Evolutionary conservation across 331 rosid genomes (phyloP).

Genomic region (Ulmus americana): DNA sequence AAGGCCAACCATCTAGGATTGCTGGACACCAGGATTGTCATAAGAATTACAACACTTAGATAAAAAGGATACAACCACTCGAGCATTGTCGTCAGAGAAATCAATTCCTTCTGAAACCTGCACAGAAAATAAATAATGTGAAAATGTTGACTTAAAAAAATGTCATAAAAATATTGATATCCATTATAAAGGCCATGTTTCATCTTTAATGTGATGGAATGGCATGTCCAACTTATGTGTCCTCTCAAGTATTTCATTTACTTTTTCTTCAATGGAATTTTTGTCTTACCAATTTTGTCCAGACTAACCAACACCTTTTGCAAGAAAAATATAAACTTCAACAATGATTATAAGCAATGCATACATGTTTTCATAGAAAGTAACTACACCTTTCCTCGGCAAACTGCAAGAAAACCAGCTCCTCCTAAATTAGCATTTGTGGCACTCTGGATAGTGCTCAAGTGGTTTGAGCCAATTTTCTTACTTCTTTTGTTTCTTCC

Average conservation of each 20-base stretch:
- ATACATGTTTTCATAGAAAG: neutral
- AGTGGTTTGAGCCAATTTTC: conserved; percentile 35
- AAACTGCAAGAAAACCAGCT: conserved; percentile 87
- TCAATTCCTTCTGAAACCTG: conserved; percentile 98
- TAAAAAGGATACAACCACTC: conserved; percentile 85
- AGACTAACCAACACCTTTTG: too few relatives aligned
- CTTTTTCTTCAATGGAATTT: too few relatives aligned
- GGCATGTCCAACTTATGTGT: neutral
- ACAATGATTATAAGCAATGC: neutral
- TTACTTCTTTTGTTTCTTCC: conserved; percentile 58
- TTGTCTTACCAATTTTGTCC: too few relatives aligned
- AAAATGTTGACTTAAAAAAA: conserved; percentile 4
- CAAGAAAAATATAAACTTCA: too few relatives aligned
- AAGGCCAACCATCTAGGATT: neutral
- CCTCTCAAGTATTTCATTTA: too few relatives aligned
- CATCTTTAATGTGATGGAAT: neutral
- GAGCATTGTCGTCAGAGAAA: conserved; percentile 87
- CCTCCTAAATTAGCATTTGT: conserved; percentile 43
- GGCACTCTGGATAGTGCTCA: conserved; percentile 29
- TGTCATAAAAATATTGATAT: neutral
- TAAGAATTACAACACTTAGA: neutral
- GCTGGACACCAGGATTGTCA: neutral
- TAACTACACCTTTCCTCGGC: conserved; percentile 79
- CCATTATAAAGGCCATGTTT: neutral
- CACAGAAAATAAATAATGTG: conserved; percentile 31